Conservation (phyloP, 106 monocot species). For the Apostasia shenzhenica region DNA sequence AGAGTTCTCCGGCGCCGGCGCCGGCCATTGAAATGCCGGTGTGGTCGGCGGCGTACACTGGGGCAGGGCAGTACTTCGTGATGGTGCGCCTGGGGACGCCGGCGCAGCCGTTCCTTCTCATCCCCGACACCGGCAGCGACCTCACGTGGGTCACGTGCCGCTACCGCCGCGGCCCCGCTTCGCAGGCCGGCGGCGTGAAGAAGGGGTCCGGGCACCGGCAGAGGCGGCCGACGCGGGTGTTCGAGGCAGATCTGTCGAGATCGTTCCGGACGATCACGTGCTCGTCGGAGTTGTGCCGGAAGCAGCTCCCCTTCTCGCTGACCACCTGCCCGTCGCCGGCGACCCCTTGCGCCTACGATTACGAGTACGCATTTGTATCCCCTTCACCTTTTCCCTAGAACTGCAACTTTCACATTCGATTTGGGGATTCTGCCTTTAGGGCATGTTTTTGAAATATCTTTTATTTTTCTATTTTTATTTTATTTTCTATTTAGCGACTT, state of each 20-base stretch:
- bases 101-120: constrained; percentile 54
- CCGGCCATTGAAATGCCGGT: constrained; percentile 64
- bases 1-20: not conserved
- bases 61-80: constrained; percentile 78
- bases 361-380: constrained; percentile 31
- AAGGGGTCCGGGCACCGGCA: not conserved
- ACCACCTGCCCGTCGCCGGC: constrained; percentile 35
- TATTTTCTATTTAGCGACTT: too few relatives aligned
- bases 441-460: too few relatives aligned
- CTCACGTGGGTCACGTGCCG: constrained; percentile 89
- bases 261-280: constrained; percentile 65
- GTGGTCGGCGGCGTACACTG: constrained; percentile 63
- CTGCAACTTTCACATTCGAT: too few relatives aligned
- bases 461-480: too few relatives aligned
- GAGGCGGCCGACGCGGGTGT: constrained; percentile 15
- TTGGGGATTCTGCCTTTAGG: too few relatives aligned
- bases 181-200: not conserved
- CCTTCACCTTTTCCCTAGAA: not conserved
- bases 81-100: constrained; percentile 82
- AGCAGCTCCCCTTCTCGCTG: constrained; percentile 59
- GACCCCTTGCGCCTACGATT: constrained; percentile 75
- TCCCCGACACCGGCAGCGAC: constrained; percentile 93
- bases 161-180: not conserved
- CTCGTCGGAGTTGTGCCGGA: constrained; percentile 43
- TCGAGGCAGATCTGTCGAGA: constrained; percentile 34